Evolutionary conservation across 2,329 filamentous ascomycete species (phyloP).

Genomic region (Penicillium sp.): DNA sequence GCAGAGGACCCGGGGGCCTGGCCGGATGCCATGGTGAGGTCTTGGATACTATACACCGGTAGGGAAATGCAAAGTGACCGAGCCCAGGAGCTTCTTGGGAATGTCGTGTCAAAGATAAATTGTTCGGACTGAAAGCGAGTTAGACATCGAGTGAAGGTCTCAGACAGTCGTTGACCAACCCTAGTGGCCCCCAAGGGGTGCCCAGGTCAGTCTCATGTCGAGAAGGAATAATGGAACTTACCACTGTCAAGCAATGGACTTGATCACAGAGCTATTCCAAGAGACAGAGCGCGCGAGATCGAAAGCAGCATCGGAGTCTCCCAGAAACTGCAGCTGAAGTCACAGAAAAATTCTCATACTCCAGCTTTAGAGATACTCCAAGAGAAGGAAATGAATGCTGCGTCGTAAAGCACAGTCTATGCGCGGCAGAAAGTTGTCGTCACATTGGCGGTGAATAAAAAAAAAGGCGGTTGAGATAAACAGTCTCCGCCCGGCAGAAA

Average conservation of each 20-base stretch:
- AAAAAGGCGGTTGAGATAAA: slow-evolving; percentile 8
- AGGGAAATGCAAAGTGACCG: background rate
- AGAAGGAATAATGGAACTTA: background rate
- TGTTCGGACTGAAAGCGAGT: background rate
- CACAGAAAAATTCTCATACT: background rate
- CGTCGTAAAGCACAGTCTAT: background rate
- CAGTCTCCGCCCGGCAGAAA: slow-evolving; percentile 30
- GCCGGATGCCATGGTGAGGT: slow-evolving; percentile 28
- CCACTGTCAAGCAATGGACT: background rate
- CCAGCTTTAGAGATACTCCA: background rate
- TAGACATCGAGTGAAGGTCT: background rate
- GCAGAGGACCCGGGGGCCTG: slow-evolving; percentile 33
- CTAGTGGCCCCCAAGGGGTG: background rate
- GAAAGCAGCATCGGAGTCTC: background rate
- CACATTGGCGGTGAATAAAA: slow-evolving; percentile 6
- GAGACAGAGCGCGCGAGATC: background rate
- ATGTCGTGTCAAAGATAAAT: background rate
- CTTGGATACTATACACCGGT: background rate
- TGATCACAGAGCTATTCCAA: background rate
- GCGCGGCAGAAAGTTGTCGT: slow-evolving; percentile 5
- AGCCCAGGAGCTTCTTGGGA: background rate
- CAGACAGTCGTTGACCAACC: background rate
- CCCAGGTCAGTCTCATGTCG: too few relatives aligned
- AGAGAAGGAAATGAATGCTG: background rate
- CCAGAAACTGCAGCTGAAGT: background rate